These are phyloP conservation scores for Epipyxis sp. DNA, from an alignment of 108 stramenopile genomes.

Conservation along the genomic window DNA sequence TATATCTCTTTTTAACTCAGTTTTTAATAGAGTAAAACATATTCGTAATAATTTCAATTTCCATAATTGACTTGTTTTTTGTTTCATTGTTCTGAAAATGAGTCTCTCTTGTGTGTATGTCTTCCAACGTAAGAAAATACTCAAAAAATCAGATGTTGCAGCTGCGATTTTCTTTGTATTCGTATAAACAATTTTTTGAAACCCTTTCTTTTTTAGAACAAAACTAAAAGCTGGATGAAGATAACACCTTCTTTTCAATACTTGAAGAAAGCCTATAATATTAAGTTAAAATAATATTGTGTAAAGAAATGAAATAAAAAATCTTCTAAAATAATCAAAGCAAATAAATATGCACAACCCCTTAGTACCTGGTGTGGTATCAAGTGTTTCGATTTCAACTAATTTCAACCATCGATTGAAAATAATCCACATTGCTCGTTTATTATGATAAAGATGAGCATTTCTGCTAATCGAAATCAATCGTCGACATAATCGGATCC, in stretches of 20 bases:
- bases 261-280: no score
- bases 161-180: background rate
- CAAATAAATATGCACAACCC: no score
- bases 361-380: background rate
- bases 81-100: background rate
- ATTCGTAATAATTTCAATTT: background rate
- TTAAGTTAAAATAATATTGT: no score
- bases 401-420: conserved; percentile 14
- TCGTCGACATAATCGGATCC: background rate
- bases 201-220: background rate
- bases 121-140: conserved; percentile 5
- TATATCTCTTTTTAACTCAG: no score
- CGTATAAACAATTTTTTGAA: background rate
- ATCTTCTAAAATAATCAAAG: no score
- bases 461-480: background rate
- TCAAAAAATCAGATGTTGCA: background rate
- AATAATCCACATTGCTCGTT: conserved; percentile 2
- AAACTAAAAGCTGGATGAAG: background rate
- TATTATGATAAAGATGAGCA: background rate
- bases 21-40: background rate
- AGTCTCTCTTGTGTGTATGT: conserved; percentile 18
- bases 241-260: background rate
- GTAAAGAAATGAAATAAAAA: no score
- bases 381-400: background rate
- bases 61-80: background rate